These are phyloP conservation scores for Daedalea quercina DNA, from an alignment of 768 basidiomycete genomes.

Conservation along the genomic window DNA sequence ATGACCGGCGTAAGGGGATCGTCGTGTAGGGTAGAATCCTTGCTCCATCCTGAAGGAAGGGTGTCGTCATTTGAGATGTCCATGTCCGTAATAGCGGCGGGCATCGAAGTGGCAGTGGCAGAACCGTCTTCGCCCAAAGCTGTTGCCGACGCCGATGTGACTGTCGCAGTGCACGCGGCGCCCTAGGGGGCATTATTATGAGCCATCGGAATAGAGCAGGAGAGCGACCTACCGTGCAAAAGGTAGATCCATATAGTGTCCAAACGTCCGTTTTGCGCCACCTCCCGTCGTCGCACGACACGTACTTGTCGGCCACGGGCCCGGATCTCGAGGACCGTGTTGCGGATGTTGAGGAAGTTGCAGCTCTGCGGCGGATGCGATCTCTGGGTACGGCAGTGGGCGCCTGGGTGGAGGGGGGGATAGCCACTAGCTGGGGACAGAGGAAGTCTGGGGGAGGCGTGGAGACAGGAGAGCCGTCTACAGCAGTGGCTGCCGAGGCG, in stretches of 20 bases:
- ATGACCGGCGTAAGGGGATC: slow-evolving; percentile 22
- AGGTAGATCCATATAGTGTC: slow-evolving; percentile 5
- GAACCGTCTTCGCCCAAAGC: not conserved
- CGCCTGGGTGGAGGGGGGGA: slow-evolving; percentile 4
- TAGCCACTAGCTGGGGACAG: slow-evolving; percentile 35
- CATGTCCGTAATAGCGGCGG: not conserved
- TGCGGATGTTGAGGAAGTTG: not conserved
- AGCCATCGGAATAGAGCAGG: not conserved
- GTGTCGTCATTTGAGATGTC: slow-evolving; percentile 1
- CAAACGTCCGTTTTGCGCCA: slow-evolving; percentile 13
- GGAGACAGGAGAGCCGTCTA: slow-evolving; percentile 38
- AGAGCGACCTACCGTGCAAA: slow-evolving; percentile 1
- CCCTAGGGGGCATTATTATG: not conserved
- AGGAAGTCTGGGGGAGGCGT: slow-evolving; percentile 49
- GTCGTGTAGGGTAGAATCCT: not conserved
- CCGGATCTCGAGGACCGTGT: not conserved
- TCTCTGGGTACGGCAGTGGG: slow-evolving; percentile 5
- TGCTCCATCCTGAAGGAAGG: slow-evolving; percentile 17
- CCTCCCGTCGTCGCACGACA: slow-evolving; percentile 11
- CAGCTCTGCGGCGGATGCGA: slow-evolving; percentile 6
- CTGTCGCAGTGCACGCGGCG: not conserved
- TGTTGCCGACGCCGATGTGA: not conserved
- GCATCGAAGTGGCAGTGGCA: not conserved
- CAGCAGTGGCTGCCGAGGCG: slow-evolving; percentile 39
- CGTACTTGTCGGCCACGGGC: slow-evolving; percentile 16